Evolutionary conservation across 1,284 basidiomycete species (phyloP).

Genomic region (Pascua guehoae): DNA sequence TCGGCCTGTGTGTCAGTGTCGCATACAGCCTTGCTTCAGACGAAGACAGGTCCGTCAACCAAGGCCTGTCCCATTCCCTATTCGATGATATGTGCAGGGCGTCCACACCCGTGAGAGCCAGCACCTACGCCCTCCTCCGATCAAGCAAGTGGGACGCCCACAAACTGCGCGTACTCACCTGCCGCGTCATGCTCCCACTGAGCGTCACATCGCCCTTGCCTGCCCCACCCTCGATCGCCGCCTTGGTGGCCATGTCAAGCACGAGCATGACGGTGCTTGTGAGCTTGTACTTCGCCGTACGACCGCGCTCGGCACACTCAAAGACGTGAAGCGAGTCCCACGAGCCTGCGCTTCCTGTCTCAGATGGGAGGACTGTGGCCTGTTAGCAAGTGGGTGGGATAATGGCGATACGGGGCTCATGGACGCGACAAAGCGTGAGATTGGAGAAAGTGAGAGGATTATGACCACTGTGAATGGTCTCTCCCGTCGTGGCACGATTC

Average conservation of each 20-base stretch:
- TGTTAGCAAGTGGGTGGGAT: conserved; percentile 1
- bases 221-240: conserved; percentile 40
- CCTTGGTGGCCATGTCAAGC: conserved; percentile 61
- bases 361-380: conserved; percentile 13
- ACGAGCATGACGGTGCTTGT: conserved; percentile 98
- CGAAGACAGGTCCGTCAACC: background rate
- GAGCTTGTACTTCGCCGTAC: conserved; percentile 92
- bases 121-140: background rate
- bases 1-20: conserved; percentile 60
- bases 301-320: conserved; percentile 81
- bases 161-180: conserved; percentile 55
- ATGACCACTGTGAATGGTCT: background rate
- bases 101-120: too few species aligned
- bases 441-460: too few species aligned
- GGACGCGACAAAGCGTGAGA: background rate
- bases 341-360: conserved; percentile 47
- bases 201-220: conserved; percentile 71
- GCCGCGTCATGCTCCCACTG: conserved; percentile 94
- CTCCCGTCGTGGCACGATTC: background rate
- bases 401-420: background rate
- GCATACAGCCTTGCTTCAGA: background rate
- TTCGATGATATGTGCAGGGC: too few species aligned
- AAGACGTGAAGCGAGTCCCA: conserved; percentile 99
- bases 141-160: too few species aligned
- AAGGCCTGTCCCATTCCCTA: too few species aligned